Base-by-base conservation (phyloP, 306 rosid genomes). In the Glycine soja region DNA sequence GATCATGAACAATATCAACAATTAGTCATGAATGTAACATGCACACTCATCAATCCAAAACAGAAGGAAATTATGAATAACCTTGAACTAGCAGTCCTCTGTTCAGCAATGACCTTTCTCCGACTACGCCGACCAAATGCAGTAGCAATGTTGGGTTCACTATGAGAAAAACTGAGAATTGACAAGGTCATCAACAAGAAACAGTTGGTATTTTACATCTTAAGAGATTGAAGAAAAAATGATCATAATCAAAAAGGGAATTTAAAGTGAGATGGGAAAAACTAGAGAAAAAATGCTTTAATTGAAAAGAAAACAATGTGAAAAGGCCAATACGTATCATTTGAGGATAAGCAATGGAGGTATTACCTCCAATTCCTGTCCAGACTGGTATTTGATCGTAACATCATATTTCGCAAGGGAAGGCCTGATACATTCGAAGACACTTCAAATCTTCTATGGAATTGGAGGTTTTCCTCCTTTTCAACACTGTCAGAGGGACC, bases 11-110 rank as follows among this genome's bases (percentile, higher is more conserved):
- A 81, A 64, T 42, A 80, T 45, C 50, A 11, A 70, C 30, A 30
- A 65, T 43, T 65, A 52, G 42, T 66, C 50, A 18, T 18, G 8
- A 64, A 72, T 51, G 40, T 42, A 61, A 76, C 62, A 77, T 59
- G 79, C 75, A 82, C 67, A 61, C 68, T 80, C 72, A 75, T 66
- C 56, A 36, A 66, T 48, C 54, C 50, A 70, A 62, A 67, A 80
- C 64, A 85, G 72, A 80, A 74, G 77, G 72, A 80, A 80, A 61
- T 61, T 30, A 83, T 80, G 75, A 85, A 82, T 62, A 80, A 95
- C 99, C 99, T 95, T 83, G 99, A 95, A 87, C 97, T 93, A 84
- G 99, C 97, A 72, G 99, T 95, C 87, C 99, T 90, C 86, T 93
- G 99, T 80, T 95, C 98, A 72, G 92, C 96, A 90, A 95, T 89